Conservation (phyloP, 1,139 yeast genomes). For the Protomyces arabidopsidicola region DNA sequence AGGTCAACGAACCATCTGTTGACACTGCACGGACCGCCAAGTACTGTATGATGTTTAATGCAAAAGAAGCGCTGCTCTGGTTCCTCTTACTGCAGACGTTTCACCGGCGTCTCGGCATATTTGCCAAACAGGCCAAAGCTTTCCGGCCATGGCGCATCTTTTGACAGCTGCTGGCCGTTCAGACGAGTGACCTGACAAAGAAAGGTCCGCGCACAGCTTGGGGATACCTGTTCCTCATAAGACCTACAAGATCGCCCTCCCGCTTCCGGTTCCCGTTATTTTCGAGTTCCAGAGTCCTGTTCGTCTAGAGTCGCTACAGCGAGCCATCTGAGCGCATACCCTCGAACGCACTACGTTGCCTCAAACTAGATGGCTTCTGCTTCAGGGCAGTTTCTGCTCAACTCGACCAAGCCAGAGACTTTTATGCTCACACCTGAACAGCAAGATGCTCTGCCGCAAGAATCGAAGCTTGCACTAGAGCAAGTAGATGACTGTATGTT, state of each 20-base stretch:
- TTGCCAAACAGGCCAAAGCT: neutral
- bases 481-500: constrained; percentile 13
- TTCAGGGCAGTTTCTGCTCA: neutral
- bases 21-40: too few relatives aligned
- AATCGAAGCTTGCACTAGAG: constrained; percentile 15
- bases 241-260: neutral
- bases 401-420: constrained; percentile 22
- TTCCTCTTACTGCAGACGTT: neutral
- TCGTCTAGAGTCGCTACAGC: too few relatives aligned
- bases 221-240: neutral
- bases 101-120: neutral
- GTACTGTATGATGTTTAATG: too few relatives aligned
- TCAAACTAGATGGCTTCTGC: neutral
- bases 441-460: constrained; percentile 14
- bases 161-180: too few relatives aligned
- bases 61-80: neutral
- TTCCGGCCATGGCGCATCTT: neutral
- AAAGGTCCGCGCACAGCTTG: neutral
- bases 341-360: neutral
- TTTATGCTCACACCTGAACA: constrained; percentile 20
- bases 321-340: too few relatives aligned
- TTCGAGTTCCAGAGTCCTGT: too few relatives aligned
- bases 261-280: too few relatives aligned
- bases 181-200: too few relatives aligned
- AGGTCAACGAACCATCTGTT: too few relatives aligned